Evolutionary conservation across 2,329 filamentous ascomycete genomes (phyloP).

Genomic region (Penicillium sp.): DNA sequence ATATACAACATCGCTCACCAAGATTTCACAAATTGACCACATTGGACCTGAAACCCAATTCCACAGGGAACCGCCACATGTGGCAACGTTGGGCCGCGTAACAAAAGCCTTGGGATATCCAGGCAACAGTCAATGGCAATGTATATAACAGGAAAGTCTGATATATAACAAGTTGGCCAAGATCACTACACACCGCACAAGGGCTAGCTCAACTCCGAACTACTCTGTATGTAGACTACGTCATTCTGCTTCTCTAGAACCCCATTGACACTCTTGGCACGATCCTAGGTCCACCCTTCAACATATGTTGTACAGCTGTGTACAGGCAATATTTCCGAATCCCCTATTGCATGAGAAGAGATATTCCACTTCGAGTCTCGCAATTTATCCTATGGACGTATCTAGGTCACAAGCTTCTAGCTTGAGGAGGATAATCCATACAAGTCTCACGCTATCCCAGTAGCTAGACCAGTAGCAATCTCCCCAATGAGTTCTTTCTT

Average conservation of each 20-base stretch:
- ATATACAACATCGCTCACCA: not conserved
- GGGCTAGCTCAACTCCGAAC: not conserved
- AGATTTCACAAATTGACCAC: too few species aligned
- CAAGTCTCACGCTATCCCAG: not conserved
- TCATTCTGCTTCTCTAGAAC: not conserved
- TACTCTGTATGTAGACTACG: not conserved
- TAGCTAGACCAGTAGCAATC: constrained; percentile 5
- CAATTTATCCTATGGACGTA: too few species aligned
- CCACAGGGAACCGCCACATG: constrained; percentile 2
- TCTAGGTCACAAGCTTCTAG: too few species aligned
- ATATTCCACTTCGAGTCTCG: too few species aligned
- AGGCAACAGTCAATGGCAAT: constrained; percentile 6
- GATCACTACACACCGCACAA: not conserved
- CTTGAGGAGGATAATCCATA: too few species aligned
- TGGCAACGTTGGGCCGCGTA: constrained; percentile 7
- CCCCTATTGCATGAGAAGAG: too few species aligned
- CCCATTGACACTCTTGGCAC: not conserved
- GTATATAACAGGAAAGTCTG: not conserved
- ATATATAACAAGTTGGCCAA: not conserved
- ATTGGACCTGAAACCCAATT: not conserved
- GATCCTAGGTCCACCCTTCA: not conserved
- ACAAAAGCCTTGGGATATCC: not conserved
- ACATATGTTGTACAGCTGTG: not conserved
- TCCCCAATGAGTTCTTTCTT: constrained; percentile 22
- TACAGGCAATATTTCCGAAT: not conserved